phyloP scores from a whole-genome alignment of 2,329 filamentous ascomycete species.

The Exophiala xenobiotica region DNA sequence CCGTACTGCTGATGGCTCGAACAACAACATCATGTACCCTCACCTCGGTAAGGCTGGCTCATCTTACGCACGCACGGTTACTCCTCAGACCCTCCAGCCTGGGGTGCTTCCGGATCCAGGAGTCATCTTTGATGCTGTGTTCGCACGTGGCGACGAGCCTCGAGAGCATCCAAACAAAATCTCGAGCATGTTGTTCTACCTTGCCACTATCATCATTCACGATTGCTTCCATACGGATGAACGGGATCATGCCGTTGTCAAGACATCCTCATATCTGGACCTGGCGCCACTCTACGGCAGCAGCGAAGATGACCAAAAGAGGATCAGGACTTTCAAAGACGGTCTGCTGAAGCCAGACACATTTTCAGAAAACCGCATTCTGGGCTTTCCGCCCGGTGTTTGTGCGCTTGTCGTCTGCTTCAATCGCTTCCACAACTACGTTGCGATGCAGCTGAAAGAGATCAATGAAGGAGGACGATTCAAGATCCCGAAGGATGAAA shows the following conservation, averaged over 20 bases:
- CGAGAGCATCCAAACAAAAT: slow-evolving; percentile 64
- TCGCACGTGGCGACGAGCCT: slow-evolving; percentile 54
- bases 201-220: slow-evolving; percentile 64
- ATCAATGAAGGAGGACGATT: slow-evolving; percentile 65
- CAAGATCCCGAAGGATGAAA: slow-evolving; percentile 23
- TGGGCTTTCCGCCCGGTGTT: slow-evolving; percentile 64
- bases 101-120: slow-evolving; percentile 62
- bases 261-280: slow-evolving; percentile 70
- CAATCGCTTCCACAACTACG: slow-evolving; percentile 65
- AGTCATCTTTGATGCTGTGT: slow-evolving; percentile 64
- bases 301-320: slow-evolving; percentile 57
- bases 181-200: slow-evolving; percentile 69
- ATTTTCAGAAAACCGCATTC: slow-evolving; percentile 61
- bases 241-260: slow-evolving; percentile 59
- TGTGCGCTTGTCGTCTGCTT: slow-evolving; percentile 64
- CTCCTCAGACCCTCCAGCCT: slow-evolving; percentile 53
- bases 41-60: slow-evolving; percentile 61
- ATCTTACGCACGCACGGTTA: slow-evolving; percentile 63
- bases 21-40: slow-evolving; percentile 56
- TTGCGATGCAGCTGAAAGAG: slow-evolving; percentile 57
- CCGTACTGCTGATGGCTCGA: slow-evolving; percentile 35
- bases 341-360: slow-evolving; percentile 66
- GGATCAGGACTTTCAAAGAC: slow-evolving; percentile 59
- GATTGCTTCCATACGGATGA: slow-evolving; percentile 63
- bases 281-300: slow-evolving; percentile 68